Evolutionary conservation across 306 rosid genomes (phyloP).

Genomic region (Casuarina glauca): DNA sequence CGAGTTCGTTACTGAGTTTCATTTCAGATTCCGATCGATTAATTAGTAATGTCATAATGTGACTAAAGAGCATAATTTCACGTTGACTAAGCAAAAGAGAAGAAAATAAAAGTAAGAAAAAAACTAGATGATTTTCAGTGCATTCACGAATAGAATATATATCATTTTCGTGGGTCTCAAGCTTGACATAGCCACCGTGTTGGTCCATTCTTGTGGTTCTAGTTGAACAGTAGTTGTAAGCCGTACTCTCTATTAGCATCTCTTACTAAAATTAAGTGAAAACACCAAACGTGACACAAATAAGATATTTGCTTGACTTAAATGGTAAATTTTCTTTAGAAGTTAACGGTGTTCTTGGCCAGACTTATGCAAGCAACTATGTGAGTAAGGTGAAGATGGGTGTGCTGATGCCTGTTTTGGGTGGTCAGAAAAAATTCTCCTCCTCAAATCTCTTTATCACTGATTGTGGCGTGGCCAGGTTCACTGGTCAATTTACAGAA

Average conservation of each 20-base stretch:
- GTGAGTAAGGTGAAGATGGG: constrained; percentile 47
- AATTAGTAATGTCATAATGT: background rate
- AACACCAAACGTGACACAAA: background rate
- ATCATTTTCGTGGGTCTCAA: no score
- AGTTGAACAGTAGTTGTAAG: no score
- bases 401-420: constrained; percentile 41
- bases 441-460: constrained; percentile 35
- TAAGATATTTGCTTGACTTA: no score
- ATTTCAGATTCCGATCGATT: constrained; percentile 52
- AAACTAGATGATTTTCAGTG: background rate
- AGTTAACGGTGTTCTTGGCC: constrained; percentile 36
- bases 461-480: constrained; percentile 33
- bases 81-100: background rate
- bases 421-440: constrained; percentile 38
- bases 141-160: no score
- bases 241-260: no score
- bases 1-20: constrained; percentile 23
- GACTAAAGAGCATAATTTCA: background rate
- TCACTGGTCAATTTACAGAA: background rate
- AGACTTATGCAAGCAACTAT: constrained; percentile 26
- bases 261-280: no score
- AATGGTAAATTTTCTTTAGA: background rate
- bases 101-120: no score
- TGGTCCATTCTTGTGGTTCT: no score
- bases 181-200: no score